Base-by-base conservation (phyloP, 306 rosid genomes). In the Quercus gilva region DNA sequence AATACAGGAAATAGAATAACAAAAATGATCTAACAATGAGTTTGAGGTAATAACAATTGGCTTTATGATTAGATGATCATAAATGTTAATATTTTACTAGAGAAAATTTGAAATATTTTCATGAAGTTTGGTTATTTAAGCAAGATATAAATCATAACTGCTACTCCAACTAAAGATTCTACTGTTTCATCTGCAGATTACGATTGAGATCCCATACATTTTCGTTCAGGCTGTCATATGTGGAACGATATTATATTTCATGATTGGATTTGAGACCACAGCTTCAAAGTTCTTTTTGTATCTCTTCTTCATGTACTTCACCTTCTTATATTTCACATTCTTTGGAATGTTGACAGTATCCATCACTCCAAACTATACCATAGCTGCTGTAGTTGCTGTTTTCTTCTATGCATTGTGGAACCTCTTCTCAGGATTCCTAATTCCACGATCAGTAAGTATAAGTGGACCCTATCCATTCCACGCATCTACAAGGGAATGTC, bases 311-410 rank as follows among this genome's bases (percentile, higher is more conserved):
- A 87, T 85, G 94, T 89, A 75, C 89, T 94, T 90, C 87, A 84
- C 96, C 75, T 87, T 85, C 20, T 61, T 92, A 51, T 94, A 94
- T 82, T 90, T 79, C 91, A 87, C 97, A 71, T 85, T 88, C 37
- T 94, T 90, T 28, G 98, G 98, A 63, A 94, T 94, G 98, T 87
- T 94, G 97, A 84, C 88, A 74, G 90, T 89, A 73, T 92, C 94
- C 28, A 77, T 90, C 21, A 89, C 90, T 60, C 96, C 96, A 0
- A 89, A 89, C 86, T 92, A 86, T 78, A 82, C 87, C 64, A 72
- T 88, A 53, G 97, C 96, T 63, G 87, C 88, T 29, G 84, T 94
- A 73, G 78, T 87, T 35, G 88, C 97, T 45, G 82, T 86, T 56
- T 78, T 83, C 29, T 90, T 90, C 89, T 94, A 89, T 79, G 79